Base-by-base conservation (phyloP, 2,329 filamentous ascomycete genomes). In the Neophaeococcomyces aloes region DNA sequence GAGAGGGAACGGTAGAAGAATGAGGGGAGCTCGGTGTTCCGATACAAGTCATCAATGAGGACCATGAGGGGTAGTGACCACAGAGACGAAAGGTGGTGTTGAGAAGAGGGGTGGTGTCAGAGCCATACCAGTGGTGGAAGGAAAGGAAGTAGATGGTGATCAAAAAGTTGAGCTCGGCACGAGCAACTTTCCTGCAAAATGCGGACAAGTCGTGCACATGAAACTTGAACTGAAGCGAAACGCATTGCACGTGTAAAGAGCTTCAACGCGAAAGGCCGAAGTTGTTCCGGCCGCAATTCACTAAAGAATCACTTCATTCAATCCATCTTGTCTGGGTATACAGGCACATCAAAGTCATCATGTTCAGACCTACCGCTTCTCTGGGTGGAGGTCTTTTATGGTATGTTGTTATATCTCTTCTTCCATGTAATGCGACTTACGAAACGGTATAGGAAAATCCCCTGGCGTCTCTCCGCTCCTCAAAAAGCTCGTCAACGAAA, bases 391-490 rank as follows among this genome's bases (percentile, higher is more conserved):
- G 87, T 65, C 79, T 94, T 43, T 72, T 94, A 56, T 94, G 87
- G 82, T 86, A 73, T 36, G 65, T 53, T 18, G 14, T 10, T 10
- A 35, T 25, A 13, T 41, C 32, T 7, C 7, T 30, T n/a, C n/a
- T n/a, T n/a, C n/a, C n/a, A 18, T 37, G 38, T 48, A 29, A 29
- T 15, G 29, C 32, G 15, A 3, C 13, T 4, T 17, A 38, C 8
- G 17, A 13, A 17, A 25, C 44, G 34, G 25, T 46, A 23, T 56
- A 79, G 85, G 91, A 98, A 98, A 78, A 87, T 83, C 57, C 91
- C 91, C 56, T 98, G 88, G 88, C 82, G 91, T 49, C 78, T 98
- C 60, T 98, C 91, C 47, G 74, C 78, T 54, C 86, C 86, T 62
- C 88, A 94, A 67, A 96, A 96, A 67, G 76, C 79, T 52, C 82